Percentiles rank a stretch among this genome's conserved stretches.
phyloP scores from a whole-genome alignment of 371 early-diverging fungal species.

The Mortierella sp. region DNA sequence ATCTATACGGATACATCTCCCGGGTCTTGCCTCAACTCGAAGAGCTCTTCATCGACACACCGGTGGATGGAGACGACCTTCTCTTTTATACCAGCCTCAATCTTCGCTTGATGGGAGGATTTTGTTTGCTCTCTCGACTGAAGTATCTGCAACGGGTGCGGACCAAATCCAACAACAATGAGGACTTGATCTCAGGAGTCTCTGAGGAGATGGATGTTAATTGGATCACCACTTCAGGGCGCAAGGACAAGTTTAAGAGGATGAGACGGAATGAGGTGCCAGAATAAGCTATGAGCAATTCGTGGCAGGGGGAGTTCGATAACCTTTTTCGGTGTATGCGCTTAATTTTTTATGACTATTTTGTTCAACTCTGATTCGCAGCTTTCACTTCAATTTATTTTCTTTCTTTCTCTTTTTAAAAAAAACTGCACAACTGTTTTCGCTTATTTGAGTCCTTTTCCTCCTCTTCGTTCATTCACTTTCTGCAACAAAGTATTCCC shows the following conservation, averaged over 20 bases:
- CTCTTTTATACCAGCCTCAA: neutral
- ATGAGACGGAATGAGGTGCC: neutral
- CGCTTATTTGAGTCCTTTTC: no score
- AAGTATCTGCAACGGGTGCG: neutral
- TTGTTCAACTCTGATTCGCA: no score
- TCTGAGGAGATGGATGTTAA: neutral
- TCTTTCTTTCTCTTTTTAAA: no score
- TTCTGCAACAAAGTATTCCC: no score
- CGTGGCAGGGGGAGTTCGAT: no score
- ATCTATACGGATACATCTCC: neutral
- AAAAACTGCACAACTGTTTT: no score
- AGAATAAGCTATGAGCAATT: no score
- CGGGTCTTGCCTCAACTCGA: neutral
- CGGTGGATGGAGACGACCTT: neutral
- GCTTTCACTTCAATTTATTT: no score
- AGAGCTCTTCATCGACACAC: neutral
- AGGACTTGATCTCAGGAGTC: neutral
- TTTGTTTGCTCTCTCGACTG: neutral
- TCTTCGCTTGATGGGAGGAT: neutral
- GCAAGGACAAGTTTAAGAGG: neutral
- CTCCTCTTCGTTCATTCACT: no score
- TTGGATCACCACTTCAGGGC: neutral
- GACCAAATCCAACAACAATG: neutral
- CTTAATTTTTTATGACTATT: no score
- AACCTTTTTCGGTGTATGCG: no score